A percentile compares a stretch with the other conserved stretches of the same genome.
These are phyloP conservation scores for Bassia scoparia DNA, from an alignment of 148 eudicot species.

Conservation along the genomic window DNA sequence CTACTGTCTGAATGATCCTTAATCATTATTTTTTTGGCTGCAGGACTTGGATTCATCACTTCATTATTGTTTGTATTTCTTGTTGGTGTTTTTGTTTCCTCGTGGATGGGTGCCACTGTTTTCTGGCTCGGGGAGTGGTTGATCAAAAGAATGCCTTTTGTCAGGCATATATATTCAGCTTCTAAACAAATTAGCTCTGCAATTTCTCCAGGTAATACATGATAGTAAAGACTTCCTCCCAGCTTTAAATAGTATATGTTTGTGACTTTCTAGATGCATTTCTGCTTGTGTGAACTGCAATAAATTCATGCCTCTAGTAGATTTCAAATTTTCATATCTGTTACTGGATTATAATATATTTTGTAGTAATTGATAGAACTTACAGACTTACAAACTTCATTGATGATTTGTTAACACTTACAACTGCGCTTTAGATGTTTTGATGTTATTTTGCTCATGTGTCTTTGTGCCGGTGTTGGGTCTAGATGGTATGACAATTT, in stretches of 20 bases:
- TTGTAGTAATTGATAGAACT: no score
- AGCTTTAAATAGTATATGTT: not conserved
- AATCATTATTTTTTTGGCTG: constrained; percentile 18
- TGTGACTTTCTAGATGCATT: not conserved
- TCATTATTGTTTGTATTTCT: constrained; percentile 77
- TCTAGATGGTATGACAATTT: not conserved
- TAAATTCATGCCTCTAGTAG: no score
- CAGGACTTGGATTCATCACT: constrained; percentile 93
- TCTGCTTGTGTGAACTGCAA: not conserved
- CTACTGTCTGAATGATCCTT: not conserved
- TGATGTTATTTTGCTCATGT: not conserved
- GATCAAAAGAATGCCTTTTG: constrained; percentile 79
- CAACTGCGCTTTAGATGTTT: not conserved
- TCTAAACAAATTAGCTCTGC: constrained; percentile 94
- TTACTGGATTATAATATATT: no score
- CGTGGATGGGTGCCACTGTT: constrained; percentile 90
- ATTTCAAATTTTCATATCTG: no score
- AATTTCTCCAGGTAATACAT: constrained; percentile 72
- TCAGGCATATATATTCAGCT: constrained; percentile 80
- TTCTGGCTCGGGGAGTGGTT: constrained; percentile 91
- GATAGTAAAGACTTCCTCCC: not conserved
- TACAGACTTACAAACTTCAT: no score
- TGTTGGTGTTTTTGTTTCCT: constrained; percentile 84
- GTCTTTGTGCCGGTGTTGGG: not conserved
- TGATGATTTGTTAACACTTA: not conserved